phyloP scores from a whole-genome alignment of 2,329 filamentous ascomycete species.

The Aspergillus latus region DNA sequence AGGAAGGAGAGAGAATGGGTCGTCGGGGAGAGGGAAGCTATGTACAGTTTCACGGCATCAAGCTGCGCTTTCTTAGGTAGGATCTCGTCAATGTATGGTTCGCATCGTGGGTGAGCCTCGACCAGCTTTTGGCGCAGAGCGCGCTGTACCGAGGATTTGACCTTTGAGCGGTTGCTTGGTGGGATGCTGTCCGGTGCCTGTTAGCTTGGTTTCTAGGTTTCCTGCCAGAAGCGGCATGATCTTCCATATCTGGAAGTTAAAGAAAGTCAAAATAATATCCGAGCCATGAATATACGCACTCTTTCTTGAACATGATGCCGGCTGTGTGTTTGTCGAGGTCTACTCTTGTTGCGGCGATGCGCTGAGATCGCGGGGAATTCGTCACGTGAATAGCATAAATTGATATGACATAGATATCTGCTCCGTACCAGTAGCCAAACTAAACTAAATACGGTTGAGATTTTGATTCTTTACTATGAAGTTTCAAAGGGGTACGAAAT shows the following conservation, averaged over 20 bases:
- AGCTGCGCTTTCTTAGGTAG: constrained; percentile 92
- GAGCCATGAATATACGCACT: constrained; percentile 56
- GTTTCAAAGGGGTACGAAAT: neutral
- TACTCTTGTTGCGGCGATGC: constrained; percentile 8
- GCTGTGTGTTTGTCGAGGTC: constrained; percentile 9
- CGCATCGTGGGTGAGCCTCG: constrained; percentile 80
- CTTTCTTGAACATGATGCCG: constrained; percentile 82
- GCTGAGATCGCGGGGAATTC: constrained; percentile 18
- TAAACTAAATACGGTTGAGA: neutral
- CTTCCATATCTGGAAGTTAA: too few relatives aligned
- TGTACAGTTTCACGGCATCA: constrained; percentile 80
- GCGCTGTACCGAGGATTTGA: constrained; percentile 94
- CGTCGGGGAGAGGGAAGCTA: constrained; percentile 4
- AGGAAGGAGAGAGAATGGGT: neutral
- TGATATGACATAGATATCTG: constrained; percentile 7
- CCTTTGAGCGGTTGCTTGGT: constrained; percentile 82
- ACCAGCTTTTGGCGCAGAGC: constrained; percentile 78
- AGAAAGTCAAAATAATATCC: too few relatives aligned
- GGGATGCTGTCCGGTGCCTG: constrained; percentile 58
- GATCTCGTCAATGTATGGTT: constrained; percentile 86
- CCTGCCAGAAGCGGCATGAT: too few relatives aligned
- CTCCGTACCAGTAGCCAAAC: neutral
- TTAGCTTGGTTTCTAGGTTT: constrained; percentile 16
- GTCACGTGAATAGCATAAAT: constrained; percentile 15
- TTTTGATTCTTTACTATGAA: too few relatives aligned